Percentiles rank a stretch among this genome's conserved stretches.
Conservation (phyloP, 495 filamentous ascomycete genomes). For the Penicillium goetzii region DNA sequence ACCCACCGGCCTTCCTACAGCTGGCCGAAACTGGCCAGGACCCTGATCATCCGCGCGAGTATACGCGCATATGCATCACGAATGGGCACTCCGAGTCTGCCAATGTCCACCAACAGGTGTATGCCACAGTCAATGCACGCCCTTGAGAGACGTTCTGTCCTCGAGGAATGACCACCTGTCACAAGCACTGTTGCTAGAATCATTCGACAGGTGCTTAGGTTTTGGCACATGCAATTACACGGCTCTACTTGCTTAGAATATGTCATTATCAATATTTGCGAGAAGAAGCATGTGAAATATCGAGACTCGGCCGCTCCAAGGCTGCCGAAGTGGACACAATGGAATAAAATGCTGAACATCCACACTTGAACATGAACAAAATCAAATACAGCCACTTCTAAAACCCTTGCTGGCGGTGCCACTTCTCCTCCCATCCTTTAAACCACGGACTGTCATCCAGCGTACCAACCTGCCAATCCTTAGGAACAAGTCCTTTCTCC, state of each 20-base stretch:
- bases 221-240: neutral
- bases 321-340: neutral
- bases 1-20: neutral
- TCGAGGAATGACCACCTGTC: neutral
- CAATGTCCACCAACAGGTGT: neutral
- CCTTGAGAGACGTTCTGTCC: neutral
- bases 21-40: neutral
- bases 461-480: conserved; percentile 74
- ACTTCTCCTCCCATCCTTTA: conserved; percentile 82
- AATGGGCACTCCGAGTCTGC: neutral
- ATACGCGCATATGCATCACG: neutral
- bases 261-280: neutral
- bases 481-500: conserved; percentile 60
- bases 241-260: neutral
- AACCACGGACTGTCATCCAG: conserved; percentile 83
- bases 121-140: neutral
- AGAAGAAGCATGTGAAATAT: neutral
- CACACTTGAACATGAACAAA: neutral
- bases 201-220: neutral
- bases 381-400: conserved; percentile 27
- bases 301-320: neutral
- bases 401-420: conserved; percentile 77
- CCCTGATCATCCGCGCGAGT: neutral
- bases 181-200: neutral
- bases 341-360: neutral